A percentile compares a stretch with the other conserved stretches of the same genome.
Evolutionary conservation across 306 rosid species (phyloP).

Genomic region (Prosopis cineraria): DNA sequence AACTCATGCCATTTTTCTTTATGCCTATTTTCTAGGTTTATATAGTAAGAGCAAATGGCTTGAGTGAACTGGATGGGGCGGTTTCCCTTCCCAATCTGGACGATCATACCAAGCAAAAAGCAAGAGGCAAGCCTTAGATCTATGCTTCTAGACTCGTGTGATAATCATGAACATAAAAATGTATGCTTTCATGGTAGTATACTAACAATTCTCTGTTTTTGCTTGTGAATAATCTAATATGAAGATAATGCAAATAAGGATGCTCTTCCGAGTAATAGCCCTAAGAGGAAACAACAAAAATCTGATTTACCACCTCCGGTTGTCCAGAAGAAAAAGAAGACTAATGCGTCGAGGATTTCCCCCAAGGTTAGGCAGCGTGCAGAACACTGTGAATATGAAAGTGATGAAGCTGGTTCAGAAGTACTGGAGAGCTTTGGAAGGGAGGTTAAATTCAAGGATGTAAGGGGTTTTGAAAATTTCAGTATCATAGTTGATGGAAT

Average conservation of each 20-base stretch:
- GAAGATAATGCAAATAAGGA: conserved; percentile 39
- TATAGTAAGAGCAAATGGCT: conserved; percentile 57
- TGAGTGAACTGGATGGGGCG: conserved; percentile 65
- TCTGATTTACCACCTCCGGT: conserved; percentile 29
- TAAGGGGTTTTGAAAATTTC: conserved; percentile 58
- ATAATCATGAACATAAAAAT: conserved; percentile 7
- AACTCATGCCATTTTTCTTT: background rate
- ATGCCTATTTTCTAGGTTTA: conserved; percentile 54
- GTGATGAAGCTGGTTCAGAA: conserved; percentile 71
- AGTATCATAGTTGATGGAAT: conserved; percentile 57
- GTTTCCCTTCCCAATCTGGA: conserved; percentile 53
- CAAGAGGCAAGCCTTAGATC: conserved; percentile 55
- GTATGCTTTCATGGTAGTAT: background rate
- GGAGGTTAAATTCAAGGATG: conserved; percentile 50
- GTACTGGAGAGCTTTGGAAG: conserved; percentile 46
- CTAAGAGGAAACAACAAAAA: conserved; percentile 51
- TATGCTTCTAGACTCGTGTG: conserved; percentile 11
- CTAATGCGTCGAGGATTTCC: conserved; percentile 25
- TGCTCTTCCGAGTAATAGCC: conserved; percentile 28
- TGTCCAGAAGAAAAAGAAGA: conserved; percentile 55
- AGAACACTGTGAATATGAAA: conserved; percentile 51
- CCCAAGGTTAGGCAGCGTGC: conserved; percentile 31
- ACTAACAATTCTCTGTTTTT: conserved; percentile 26
- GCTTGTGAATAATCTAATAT: conserved; percentile 47
- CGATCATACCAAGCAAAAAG: conserved; percentile 43